Percentiles rank a stretch among this genome's conserved stretches.
phyloP scores from a whole-genome alignment of 345 rosid genomes.

The Gossypium bickii region DNA sequence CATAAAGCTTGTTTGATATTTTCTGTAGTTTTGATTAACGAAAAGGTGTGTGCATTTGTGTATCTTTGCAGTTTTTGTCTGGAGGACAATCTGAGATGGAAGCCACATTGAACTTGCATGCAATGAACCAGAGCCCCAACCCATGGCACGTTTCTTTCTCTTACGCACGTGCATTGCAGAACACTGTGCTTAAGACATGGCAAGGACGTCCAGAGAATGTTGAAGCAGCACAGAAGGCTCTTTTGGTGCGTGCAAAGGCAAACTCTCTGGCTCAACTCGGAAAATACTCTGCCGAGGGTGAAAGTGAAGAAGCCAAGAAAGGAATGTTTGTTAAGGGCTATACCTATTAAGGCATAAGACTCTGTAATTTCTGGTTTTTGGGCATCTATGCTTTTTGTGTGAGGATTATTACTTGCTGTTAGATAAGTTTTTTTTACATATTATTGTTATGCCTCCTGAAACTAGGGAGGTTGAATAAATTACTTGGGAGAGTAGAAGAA shows the following conservation, averaged over 20 bases:
- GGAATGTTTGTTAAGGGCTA: slow-evolving; percentile 99
- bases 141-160: slow-evolving; percentile 99
- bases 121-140: slow-evolving; percentile 96
- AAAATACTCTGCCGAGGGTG: slow-evolving; percentile 75
- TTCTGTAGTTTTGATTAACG: neutral
- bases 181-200: slow-evolving; percentile 93
- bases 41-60: neutral
- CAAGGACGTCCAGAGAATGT: slow-evolving; percentile 79
- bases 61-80: slow-evolving; percentile 60
- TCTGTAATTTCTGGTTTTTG: neutral
- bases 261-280: slow-evolving; percentile 97
- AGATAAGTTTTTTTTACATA: neutral
- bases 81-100: slow-evolving; percentile 97
- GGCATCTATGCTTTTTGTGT: neutral
- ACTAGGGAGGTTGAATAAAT: slow-evolving; percentile 10
- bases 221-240: slow-evolving; percentile 78
- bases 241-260: slow-evolving; percentile 90
- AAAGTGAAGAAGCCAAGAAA: slow-evolving; percentile 84
- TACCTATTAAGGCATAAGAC: slow-evolving; percentile 50
- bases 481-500: neutral
- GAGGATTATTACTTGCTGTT: neutral
- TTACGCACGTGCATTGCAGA: slow-evolving; percentile 93
- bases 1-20: neutral
- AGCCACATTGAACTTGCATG: slow-evolving; percentile 89
- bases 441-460: neutral